phyloP scores from a whole-genome alignment of 176 grass and related monocot genomes.

The Phragmites australis region DNA sequence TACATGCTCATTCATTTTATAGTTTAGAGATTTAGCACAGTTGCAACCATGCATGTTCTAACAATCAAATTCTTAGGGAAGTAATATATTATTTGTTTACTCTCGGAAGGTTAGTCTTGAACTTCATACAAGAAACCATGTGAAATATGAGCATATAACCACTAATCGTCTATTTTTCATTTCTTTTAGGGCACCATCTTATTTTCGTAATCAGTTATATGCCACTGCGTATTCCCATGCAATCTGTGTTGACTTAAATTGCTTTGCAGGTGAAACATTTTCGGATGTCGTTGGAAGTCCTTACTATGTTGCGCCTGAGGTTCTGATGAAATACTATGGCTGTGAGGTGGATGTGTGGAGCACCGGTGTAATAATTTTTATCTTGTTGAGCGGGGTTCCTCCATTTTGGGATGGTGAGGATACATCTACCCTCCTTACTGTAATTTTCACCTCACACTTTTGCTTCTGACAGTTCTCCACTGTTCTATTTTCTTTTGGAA shows the following conservation, averaged over 20 bases:
- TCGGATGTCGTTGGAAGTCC: conserved; percentile 80
- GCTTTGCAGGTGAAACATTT: conserved; percentile 57
- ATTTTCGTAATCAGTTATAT: not conserved
- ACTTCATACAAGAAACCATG: conserved; percentile 9
- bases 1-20: conserved; percentile 11
- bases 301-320: conserved; percentile 86
- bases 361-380: conserved; percentile 73
- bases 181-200: not conserved
- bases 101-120: not conserved
- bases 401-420: conserved; percentile 78
- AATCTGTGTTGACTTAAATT: conserved; percentile 26
- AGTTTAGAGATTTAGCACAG: conserved; percentile 16
- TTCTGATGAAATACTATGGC: conserved; percentile 63
- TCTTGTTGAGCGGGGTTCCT: conserved; percentile 69
- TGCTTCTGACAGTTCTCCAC: not conserved
- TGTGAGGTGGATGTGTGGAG: conserved; percentile 72
- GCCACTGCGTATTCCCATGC: not conserved
- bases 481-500: conserved; percentile 26
- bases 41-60: conserved; percentile 13
- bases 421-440: conserved; percentile 10
- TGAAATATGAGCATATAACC: not conserved
- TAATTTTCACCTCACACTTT: conserved; percentile 15
- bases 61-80: conserved; percentile 18
- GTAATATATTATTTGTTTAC: conserved; percentile 25
- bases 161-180: not conserved